Evolutionary conservation across 225 moss, liverwort and hornwort species (phyloP), one percentile per base, ranked within the genome.

Genomic region (Ulota crispa): DNA sequence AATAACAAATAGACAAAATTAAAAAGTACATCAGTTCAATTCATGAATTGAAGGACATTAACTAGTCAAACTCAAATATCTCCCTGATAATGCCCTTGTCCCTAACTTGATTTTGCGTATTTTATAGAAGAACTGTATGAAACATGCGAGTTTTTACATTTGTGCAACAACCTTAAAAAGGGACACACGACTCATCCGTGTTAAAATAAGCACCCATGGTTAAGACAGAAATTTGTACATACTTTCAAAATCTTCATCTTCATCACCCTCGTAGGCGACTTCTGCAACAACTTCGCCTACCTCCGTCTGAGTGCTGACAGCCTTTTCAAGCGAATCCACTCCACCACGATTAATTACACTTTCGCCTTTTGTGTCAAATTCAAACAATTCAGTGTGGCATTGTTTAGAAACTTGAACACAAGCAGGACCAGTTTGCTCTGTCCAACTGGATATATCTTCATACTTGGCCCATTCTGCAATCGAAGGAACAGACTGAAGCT

Each of bases 201-300:
- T 20, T 23, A 64, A 77, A 65, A 45, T 8, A 61, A 53, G 74
- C 50, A 63, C 20, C 64, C 14, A 47, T 60, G 54, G 18, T 41
- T 41, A 45, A 39, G 11, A 50, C n/a, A 56, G 41, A n/a, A 28
- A 23, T 26, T 36, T 3, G 34, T 39, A 73, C 86, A 11, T 83
- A 91, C 88, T 87, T 85, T 89, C 87, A 42, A 82, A 45, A 52
- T 86, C 89, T 23, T 89, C 93, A 32, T 87, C 87, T 75, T 91
- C 94, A 82, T 90, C 89, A 67, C 92, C 93, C 75, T 94, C 96
- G 53, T 91, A 96, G 20, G 90, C 93, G 5, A 75, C 85, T 86
- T 92, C 90, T 9, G 47, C 87, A 71, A 84, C 63, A 50, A 70
- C 81, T 24, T 74, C 79, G 10, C 56, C 78, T 32, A 55, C 81